Percentiles rank a stretch among this genome's conserved stretches.
phyloP scores from a whole-genome alignment of 148 eudicot species.

The Persicaria tinctoria region DNA sequence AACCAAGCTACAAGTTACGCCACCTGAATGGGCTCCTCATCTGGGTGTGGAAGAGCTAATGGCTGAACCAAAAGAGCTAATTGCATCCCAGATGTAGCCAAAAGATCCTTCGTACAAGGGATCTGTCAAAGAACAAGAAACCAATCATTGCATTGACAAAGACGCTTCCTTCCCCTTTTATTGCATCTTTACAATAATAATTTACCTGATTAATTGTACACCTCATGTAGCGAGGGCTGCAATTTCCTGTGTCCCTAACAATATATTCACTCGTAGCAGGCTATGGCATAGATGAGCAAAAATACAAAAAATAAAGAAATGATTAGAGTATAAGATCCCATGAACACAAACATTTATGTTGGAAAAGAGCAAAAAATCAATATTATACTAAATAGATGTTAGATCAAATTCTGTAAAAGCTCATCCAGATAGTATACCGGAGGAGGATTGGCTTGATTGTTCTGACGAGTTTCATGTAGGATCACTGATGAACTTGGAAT shows the following conservation, averaged over 20 bases:
- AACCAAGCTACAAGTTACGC: slow-evolving; percentile 2
- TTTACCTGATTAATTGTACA: slow-evolving; percentile 91
- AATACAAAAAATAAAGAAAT: background rate
- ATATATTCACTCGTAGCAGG: slow-evolving; percentile 87
- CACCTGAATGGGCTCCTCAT: slow-evolving; percentile 91
- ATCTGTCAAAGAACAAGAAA: slow-evolving; percentile 36
- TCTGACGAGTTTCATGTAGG: slow-evolving; percentile 85
- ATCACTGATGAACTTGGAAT: slow-evolving; percentile 49
- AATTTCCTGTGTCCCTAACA: slow-evolving; percentile 89
- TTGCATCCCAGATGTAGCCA: slow-evolving; percentile 94
- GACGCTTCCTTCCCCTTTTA: slow-evolving; percentile 4
- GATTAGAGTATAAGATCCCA: background rate
- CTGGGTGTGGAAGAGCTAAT: slow-evolving; percentile 88
- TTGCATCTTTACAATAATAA: background rate
- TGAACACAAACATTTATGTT: background rate
- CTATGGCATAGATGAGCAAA: slow-evolving; percentile 21
- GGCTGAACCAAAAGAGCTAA: slow-evolving; percentile 94
- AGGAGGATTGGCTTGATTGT: slow-evolving; percentile 91
- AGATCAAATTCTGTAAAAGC: background rate
- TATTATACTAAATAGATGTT: background rate
- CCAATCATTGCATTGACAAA: slow-evolving; percentile 10
- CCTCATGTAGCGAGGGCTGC: slow-evolving; percentile 96
- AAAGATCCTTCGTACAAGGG: slow-evolving; percentile 79
- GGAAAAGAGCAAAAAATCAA: background rate
- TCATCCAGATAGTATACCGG: slow-evolving; percentile 49